Percentiles rank a stretch among this genome's conserved stretches.
phyloP scores from a whole-genome alignment of 768 basidiomycete genomes.

The Lentinula detonsa region DNA sequence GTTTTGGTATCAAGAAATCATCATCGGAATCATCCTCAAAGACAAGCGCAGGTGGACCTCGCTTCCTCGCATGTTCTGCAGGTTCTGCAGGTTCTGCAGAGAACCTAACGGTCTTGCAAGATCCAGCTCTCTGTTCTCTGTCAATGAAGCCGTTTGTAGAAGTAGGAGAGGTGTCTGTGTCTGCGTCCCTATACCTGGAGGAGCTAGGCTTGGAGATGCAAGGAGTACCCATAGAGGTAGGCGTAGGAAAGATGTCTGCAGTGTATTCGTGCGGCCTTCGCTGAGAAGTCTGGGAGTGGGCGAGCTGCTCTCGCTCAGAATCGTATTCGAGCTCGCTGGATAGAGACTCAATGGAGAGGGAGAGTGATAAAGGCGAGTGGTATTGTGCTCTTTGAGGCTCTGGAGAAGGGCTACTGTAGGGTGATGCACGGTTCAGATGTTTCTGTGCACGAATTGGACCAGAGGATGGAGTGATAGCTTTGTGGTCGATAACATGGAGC shows the following conservation, averaged over 20 bases:
- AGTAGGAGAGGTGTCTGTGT: no score
- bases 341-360: neutral
- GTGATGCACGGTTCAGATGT: neutral
- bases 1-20: conserved; percentile 11
- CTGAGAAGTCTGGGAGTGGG: neutral
- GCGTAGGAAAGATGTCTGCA: neutral
- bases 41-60: neutral
- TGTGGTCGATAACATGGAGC: no score
- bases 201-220: no score
- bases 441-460: neutral
- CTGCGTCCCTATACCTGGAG: no score
- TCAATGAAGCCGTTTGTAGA: neutral
- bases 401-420: neutral
- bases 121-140: neutral
- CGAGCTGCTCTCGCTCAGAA: neutral
- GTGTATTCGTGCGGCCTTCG: neutral
- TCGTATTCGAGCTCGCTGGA: neutral
- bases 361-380: neutral
- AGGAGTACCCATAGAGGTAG: neutral
- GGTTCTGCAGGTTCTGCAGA: neutral
- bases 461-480: neutral
- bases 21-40: neutral
- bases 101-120: neutral
- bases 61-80: neutral
- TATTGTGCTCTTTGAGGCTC: neutral